Evolutionary conservation across 768 basidiomycete species (phyloP).

Genomic region (Pulveroboletus sp.): DNA sequence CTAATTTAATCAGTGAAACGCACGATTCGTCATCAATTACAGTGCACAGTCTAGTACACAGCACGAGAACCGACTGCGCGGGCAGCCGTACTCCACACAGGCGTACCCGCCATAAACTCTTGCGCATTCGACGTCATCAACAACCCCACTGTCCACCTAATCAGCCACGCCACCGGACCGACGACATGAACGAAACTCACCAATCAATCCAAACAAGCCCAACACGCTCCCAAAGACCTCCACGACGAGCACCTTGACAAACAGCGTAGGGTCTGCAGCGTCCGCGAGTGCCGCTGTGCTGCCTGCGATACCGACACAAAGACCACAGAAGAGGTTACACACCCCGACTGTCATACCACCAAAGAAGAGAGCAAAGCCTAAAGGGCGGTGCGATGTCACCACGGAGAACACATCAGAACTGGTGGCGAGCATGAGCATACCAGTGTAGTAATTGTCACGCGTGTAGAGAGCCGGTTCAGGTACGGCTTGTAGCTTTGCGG

Average conservation of each 20-base stretch:
- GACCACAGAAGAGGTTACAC: conserved; percentile 92
- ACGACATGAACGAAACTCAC: conserved; percentile 40
- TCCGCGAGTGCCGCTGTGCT: conserved; percentile 94
- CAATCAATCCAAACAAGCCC: conserved; percentile 90
- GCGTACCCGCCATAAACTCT: conserved; percentile 45
- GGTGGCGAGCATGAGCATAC: conserved; percentile 31
- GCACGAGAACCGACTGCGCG: conserved; percentile 30
- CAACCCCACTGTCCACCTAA: conserved; percentile 56
- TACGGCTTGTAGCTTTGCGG: conserved; percentile 64
- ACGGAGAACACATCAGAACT: neutral
- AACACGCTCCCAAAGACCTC: conserved; percentile 92
- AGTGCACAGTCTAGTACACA: conserved; percentile 23
- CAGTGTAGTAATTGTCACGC: conserved; percentile 87
- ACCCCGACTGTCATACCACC: conserved; percentile 90
- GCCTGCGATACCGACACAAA: conserved; percentile 92
- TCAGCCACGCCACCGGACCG: too few relatives aligned
- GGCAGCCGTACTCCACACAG: conserved; percentile 27
- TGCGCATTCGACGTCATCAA: conserved; percentile 68
- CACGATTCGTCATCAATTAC: neutral
- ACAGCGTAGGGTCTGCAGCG: conserved; percentile 89
- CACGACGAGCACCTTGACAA: conserved; percentile 95
- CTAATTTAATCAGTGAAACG: neutral
- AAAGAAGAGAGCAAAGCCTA: conserved; percentile 94
- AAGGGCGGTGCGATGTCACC: neutral
- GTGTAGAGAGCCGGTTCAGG: conserved; percentile 73